A percentile compares a stretch with the other conserved stretches of the same genome.
Evolutionary conservation across 306 rosid species (phyloP).

Genomic region (Lathyrus oleraceus): DNA sequence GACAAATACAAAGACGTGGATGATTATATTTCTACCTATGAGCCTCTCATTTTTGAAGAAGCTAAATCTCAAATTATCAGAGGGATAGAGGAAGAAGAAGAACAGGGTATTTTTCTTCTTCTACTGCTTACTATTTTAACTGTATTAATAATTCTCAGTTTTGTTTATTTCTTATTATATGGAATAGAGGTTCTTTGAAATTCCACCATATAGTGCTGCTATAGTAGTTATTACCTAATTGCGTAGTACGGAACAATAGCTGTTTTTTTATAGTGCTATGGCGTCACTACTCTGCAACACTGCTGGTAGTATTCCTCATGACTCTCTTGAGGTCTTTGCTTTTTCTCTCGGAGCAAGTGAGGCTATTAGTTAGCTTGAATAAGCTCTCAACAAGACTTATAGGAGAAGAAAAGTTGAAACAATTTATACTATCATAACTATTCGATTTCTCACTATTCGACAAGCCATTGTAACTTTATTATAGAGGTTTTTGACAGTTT

Average conservation of each 20-base stretch:
- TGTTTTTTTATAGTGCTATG: too few relatives aligned
- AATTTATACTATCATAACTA: not conserved
- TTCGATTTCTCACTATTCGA: not conserved
- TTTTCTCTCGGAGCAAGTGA: not conserved
- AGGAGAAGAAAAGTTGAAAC: not conserved
- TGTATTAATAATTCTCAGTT: too few relatives aligned
- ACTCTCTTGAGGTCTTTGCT: not conserved
- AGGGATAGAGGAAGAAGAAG: slow-evolving; percentile 58
- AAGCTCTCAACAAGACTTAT: not conserved
- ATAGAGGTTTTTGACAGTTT: not conserved
- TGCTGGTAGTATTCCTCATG: too few relatives aligned
- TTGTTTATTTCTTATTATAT: too few relatives aligned
- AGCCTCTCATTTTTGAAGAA: slow-evolving; percentile 88
- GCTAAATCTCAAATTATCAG: slow-evolving; percentile 72
- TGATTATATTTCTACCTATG: slow-evolving; percentile 79
- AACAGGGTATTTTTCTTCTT: slow-evolving; percentile 48
- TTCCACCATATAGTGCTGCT: too few relatives aligned
- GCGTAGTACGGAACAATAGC: too few relatives aligned
- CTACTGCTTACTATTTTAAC: not conserved
- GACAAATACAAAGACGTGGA: slow-evolving; percentile 60
- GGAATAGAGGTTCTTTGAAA: too few relatives aligned
- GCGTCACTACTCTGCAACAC: too few relatives aligned
- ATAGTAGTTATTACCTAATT: too few relatives aligned
- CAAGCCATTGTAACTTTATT: not conserved
- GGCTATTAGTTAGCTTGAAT: not conserved